Evolutionary conservation across 2,329 filamentous ascomycete species (phyloP).

Genomic region (Corynespora cassiicola): DNA sequence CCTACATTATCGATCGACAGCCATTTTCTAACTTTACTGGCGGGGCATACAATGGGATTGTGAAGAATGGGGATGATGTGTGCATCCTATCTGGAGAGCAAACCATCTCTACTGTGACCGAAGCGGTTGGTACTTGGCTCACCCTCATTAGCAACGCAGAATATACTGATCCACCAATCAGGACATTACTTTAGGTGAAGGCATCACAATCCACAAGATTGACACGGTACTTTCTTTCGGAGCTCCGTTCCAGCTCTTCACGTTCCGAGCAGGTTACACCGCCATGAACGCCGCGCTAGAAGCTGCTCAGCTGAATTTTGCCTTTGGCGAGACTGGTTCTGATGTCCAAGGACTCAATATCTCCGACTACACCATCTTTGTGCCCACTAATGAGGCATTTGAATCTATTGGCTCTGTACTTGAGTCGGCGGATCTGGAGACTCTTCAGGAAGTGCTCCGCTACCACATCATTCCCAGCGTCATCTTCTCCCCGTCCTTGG

Average conservation of each 20-base stretch:
- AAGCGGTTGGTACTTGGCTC: slow-evolving; percentile 49
- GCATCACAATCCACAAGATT: slow-evolving; percentile 34
- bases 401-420: slow-evolving; percentile 56
- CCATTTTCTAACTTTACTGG: slow-evolving; percentile 64
- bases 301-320: slow-evolving; percentile 25
- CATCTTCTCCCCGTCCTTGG: slow-evolving; percentile 30
- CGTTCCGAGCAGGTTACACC: slow-evolving; percentile 30
- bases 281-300: slow-evolving; percentile 30
- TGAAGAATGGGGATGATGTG: slow-evolving; percentile 49
- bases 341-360: slow-evolving; percentile 26
- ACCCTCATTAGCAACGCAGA: neutral
- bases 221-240: slow-evolving; percentile 33
- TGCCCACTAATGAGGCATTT: slow-evolving; percentile 78
- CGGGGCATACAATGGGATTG: slow-evolving; percentile 61
- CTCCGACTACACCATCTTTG: slow-evolving; percentile 79
- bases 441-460: slow-evolving; percentile 28
- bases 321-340: slow-evolving; percentile 22
- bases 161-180: slow-evolving; percentile 3
- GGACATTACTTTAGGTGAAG: slow-evolving; percentile 32
- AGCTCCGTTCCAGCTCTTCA: slow-evolving; percentile 33
- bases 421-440: slow-evolving; percentile 19
- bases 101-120: slow-evolving; percentile 54
- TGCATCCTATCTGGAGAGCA: slow-evolving; percentile 60
- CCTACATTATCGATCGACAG: slow-evolving; percentile 40
- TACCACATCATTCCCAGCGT: slow-evolving; percentile 36